Evolutionary conservation across 805 yeast genomes (phyloP).

Genomic region (Ogataea angusta): DNA sequence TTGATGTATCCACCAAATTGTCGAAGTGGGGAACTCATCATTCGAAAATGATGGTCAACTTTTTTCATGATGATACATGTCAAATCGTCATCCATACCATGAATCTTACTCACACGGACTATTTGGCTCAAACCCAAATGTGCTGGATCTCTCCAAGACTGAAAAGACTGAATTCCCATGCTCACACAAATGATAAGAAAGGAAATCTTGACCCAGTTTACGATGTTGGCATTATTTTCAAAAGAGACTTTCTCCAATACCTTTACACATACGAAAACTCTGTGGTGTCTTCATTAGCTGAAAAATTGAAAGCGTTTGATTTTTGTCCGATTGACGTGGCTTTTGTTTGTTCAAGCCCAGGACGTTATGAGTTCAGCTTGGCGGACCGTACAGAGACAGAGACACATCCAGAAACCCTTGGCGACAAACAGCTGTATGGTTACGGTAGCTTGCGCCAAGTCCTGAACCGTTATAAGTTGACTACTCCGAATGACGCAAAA

Average conservation of each 20-base stretch:
- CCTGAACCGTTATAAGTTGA: constrained; percentile 34
- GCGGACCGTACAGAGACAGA: constrained; percentile 9
- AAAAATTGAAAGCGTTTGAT: constrained; percentile 35
- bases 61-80: constrained; percentile 41
- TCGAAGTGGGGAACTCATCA: constrained; percentile 52
- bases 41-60: constrained; percentile 63
- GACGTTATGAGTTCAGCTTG: constrained; percentile 26
- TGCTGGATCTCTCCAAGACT: constrained; percentile 58
- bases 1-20: constrained; percentile 29
- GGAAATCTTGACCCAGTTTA: constrained; percentile 4
- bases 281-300: constrained; percentile 29
- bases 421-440: constrained; percentile 35
- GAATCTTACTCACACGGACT: constrained; percentile 55
- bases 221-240: constrained; percentile 36
- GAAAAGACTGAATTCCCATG: constrained; percentile 1
- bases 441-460: constrained; percentile 45
- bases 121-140: constrained; percentile 59
- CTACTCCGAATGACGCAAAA: constrained; percentile 24
- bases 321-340: constrained; percentile 49
- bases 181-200: background rate
- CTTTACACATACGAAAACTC: constrained; percentile 40
- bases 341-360: constrained; percentile 56
- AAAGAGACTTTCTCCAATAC: constrained; percentile 43
- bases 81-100: constrained; percentile 58
- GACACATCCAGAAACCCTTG: background rate